Base-by-base conservation (phyloP, 169 alveolate genomes). In the Toxoplasma gondii region DNA sequence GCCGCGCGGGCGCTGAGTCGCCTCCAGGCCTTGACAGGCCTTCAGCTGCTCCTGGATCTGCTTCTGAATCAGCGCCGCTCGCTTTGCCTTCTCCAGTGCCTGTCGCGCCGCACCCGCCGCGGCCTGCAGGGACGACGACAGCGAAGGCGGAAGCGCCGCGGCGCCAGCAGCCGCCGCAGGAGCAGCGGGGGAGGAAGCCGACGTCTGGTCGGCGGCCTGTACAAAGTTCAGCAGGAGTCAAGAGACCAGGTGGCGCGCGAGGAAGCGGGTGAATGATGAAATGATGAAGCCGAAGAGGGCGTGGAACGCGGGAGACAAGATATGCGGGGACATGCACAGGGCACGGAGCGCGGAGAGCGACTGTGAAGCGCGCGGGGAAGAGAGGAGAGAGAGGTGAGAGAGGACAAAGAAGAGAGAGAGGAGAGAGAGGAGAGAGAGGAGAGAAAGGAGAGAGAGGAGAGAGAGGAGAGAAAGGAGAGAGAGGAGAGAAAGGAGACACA, bases 81-180 rank as follows among this genome's bases (percentile, higher is more conserved):
- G 39, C 78, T 78, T 54, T 29, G 94, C 94, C 84, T 92, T 92
- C 70, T 92, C 94, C 19, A 92, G 44, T 41, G 94, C 94, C 64
- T 80, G 78, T 1, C 94, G 58, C 29, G 94, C 94, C 19, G 94
- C 94, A 27, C 64, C 22, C 16, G 93, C 93, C 1, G 92, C 94
- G 24, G 91, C 70, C 94, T 82, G 90, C 90, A 43, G 67, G 41
- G 90, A 43, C 38, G 24, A 29, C n/a, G 41, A 22, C 38, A 82
- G 36, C 19, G 54, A 74, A 4, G 84, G 27, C 10, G 84, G 43
- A 36, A 74, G 12, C 39, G 84, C 44, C 2, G 44, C 84, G 84
- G 84, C 44, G 12, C 27, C 44, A 16, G 84, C 44, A 9, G 44
- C 84, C 39, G 82, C 82, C 16, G 24, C 70, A 58, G 41, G 81